A percentile compares a stretch with the other conserved stretches of the same genome.
These are phyloP conservation scores for Endoconidiophora laricicola DNA, from an alignment of 2,329 filamentous ascomycete species.

Conservation along the genomic window DNA sequence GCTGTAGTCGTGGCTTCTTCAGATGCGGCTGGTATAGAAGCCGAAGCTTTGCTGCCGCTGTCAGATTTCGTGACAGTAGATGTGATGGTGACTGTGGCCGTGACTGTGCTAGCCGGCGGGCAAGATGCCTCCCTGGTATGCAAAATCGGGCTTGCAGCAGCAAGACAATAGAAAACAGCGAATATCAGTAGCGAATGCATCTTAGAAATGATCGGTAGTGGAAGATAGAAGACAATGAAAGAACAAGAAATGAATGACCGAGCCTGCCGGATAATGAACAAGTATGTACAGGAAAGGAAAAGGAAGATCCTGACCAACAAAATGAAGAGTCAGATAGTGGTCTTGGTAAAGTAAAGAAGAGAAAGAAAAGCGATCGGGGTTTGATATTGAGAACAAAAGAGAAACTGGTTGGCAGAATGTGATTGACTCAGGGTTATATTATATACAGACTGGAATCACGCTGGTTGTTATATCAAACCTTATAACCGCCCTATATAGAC, in stretches of 20 bases:
- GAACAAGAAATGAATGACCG: background rate
- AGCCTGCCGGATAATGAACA: background rate
- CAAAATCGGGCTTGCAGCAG: constrained; percentile 17
- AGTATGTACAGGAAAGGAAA: background rate
- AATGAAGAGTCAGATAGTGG: background rate
- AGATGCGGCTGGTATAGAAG: background rate
- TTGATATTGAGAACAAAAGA: no score
- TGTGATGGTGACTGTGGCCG: constrained; percentile 5
- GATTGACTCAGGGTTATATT: no score
- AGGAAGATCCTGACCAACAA: constrained; percentile 2
- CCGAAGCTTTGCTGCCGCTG: background rate
- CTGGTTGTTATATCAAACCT: no score
- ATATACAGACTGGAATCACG: no score
- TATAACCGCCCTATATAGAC: no score
- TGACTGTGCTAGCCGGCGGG: background rate
- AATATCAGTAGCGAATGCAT: background rate
- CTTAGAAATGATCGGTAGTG: background rate
- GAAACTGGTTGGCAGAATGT: no score
- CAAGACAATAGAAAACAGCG: constrained; percentile 14
- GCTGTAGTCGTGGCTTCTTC: background rate
- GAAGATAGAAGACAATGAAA: background rate
- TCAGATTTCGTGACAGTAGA: background rate
- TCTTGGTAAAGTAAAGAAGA: background rate
- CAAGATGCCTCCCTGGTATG: background rate
- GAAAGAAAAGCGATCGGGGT: background rate